phyloP scores from a whole-genome alignment of 2,329 filamentous ascomycete species.

The Xylaria sp. region DNA sequence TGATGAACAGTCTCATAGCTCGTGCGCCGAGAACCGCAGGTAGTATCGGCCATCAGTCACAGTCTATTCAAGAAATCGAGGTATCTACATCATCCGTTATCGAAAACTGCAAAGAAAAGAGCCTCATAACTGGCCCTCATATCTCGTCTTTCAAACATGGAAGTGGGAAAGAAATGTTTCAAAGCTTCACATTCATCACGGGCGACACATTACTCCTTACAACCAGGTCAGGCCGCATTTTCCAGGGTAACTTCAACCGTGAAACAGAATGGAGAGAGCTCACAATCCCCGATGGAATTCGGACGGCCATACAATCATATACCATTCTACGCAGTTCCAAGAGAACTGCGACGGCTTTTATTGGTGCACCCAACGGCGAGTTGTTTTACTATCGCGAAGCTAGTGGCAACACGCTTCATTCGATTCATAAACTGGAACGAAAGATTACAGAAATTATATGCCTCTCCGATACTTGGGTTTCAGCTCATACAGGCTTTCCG shows the following conservation, averaged over 20 bases:
- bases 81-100: constrained; percentile 42
- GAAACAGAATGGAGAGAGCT: constrained; percentile 58
- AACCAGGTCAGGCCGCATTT: constrained; percentile 70
- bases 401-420: constrained; percentile 44
- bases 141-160: constrained; percentile 48
- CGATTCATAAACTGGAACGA: constrained; percentile 55
- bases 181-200: constrained; percentile 72
- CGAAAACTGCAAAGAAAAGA: constrained; percentile 31
- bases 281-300: constrained; percentile 49
- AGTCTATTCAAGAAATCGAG: constrained; percentile 33
- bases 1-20: constrained; percentile 51
- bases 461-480: constrained; percentile 46
- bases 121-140: background rate
- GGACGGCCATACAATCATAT: constrained; percentile 57
- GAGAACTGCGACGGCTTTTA: constrained; percentile 53
- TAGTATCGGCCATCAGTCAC: background rate
- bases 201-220: constrained; percentile 64
- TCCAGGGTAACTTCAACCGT: constrained; percentile 57
- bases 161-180: constrained; percentile 59
- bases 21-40: background rate
- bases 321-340: constrained; percentile 58
- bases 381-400: constrained; percentile 58
- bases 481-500: background rate
- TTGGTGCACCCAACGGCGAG: constrained; percentile 62
- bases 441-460: constrained; percentile 65